Conservation (phyloP, 257 asterid genomes). For the Agastache rugosa region DNA sequence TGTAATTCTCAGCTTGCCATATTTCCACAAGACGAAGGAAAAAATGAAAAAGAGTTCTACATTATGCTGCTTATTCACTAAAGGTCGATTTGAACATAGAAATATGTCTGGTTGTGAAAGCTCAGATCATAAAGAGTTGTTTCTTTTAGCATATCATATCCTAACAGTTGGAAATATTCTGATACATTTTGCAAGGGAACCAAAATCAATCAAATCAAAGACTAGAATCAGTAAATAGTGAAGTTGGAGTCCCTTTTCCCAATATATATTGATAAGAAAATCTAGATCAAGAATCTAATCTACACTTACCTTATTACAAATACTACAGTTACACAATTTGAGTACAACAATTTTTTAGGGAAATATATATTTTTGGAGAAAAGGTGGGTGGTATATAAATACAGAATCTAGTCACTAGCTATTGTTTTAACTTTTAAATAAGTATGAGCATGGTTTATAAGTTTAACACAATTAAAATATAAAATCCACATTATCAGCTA, state of each 20-base stretch:
- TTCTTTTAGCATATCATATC: conserved; percentile 1
- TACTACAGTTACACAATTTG: background rate
- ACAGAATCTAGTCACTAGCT: background rate
- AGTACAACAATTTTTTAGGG: background rate
- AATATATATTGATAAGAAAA: too few species aligned
- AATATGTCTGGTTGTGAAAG: background rate
- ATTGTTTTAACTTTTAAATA: too few species aligned
- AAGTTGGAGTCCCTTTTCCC: too few species aligned
- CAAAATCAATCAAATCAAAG: background rate
- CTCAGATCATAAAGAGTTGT: background rate
- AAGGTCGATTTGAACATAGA: too few species aligned
- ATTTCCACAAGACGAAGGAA: background rate
- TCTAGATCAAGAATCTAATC: too few species aligned
- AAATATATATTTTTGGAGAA: background rate
- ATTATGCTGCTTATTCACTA: background rate
- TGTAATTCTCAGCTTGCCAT: background rate
- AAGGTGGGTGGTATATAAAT: background rate
- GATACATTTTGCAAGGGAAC: too few species aligned
- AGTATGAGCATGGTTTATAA: too few species aligned
- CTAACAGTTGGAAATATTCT: too few species aligned
- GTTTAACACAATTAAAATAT: too few species aligned
- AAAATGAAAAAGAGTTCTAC: background rate
- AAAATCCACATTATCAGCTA: too few species aligned
- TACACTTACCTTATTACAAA: too few species aligned
- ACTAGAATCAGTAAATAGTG: background rate